Evolutionary conservation across 352 stramenopile genomes (phyloP), one percentile per base, ranked within the genome.

Genomic region (Elongisporangium undulatum): DNA sequence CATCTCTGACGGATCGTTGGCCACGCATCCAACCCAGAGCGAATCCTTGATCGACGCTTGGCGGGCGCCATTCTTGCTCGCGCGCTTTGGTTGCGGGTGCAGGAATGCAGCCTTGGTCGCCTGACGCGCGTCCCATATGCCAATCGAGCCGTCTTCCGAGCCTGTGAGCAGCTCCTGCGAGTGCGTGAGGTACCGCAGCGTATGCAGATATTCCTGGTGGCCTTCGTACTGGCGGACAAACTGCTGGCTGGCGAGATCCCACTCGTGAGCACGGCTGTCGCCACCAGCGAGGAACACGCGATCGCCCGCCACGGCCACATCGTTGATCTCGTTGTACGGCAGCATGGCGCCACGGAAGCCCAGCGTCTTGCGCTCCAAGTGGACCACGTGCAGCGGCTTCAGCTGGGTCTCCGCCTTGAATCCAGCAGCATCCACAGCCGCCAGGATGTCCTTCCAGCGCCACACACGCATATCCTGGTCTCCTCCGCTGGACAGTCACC

Each of bases 381-480:
- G 72, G 16, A 68, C 68, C 21, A 86, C 58, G 62, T 89, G 66
- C 50, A 82, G 57, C 16, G 82, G 79, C 17, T 62, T 20, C 5
- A 89, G 58, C 51, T 59, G 55, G 13, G 22, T 23, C 38, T 13
- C 34, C 20, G 62, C 62, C 4, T 24, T 55, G 6, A 3, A 51
- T 16, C 58, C 58, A 16, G 70, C 58, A 16, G 70, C 56, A 8
- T 70, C 59, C 53, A 82, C n/a, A 17, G 75, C 78, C n/a, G 58
- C 55, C 10, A 73, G 51, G 50, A 92, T 84, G 29, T 90, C 71
- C 48, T 72, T 74, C 82, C 82, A 92, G n/a, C 64, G 72, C 82
- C 82, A 92, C 38, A 90, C 75, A 15, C 82, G 79, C 62, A 89
- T 84, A 52, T 92, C 82, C 57, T 89, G 80, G 51, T 92, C 82